phyloP scores from a whole-genome alignment of 139 green algal genomes.

The Micractinium conductrix region DNA sequence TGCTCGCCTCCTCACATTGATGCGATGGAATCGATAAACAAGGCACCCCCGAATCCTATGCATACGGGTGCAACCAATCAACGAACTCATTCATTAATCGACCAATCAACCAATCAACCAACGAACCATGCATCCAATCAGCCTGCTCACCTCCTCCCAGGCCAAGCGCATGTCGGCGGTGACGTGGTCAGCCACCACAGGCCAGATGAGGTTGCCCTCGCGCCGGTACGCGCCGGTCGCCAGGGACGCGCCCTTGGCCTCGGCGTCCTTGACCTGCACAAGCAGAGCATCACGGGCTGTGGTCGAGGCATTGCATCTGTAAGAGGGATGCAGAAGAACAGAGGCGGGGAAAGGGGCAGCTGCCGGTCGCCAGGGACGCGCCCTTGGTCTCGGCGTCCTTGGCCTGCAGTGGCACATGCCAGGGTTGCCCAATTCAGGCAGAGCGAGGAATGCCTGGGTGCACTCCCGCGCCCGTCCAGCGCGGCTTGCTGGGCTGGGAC shows the following conservation, averaged over 20 bases:
- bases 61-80: no score
- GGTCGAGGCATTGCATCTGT: no score
- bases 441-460: background rate
- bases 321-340: no score
- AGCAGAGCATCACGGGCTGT: no score
- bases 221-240: conserved; percentile 66
- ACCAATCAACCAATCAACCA: no score
- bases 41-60: no score
- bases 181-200: conserved; percentile 91
- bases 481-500: background rate
- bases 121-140: no score
- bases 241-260: conserved; percentile 75
- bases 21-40: no score
- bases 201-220: conserved; percentile 95
- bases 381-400: conserved; percentile 78
- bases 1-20: no score
- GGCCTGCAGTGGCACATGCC: background rate
- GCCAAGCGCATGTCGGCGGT: conserved; percentile 82
- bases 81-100: no score
- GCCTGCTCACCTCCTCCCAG: conserved; percentile 65
- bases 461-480: background rate
- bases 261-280: conserved; percentile 62
- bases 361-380: conserved; percentile 62
- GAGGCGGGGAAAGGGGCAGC: conserved; percentile 45
- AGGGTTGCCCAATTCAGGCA: no score